phyloP scores from a whole-genome alignment of 108 stramenopile species.

The Discostella stelligeroides region DNA sequence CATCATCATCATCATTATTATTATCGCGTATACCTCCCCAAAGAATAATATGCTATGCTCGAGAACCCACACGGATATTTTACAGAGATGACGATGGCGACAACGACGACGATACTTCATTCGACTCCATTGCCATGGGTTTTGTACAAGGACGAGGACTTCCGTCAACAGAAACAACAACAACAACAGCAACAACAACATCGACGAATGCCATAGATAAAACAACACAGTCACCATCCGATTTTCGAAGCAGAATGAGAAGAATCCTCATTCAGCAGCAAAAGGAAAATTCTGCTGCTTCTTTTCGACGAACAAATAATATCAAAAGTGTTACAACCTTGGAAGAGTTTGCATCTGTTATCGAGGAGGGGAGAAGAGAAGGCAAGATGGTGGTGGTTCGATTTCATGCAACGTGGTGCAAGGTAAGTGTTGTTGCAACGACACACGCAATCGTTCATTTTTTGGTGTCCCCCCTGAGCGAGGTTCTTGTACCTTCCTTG shows the following conservation, averaged over 20 bases:
- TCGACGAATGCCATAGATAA: background rate
- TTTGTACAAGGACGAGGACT: no score
- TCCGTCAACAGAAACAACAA: no score
- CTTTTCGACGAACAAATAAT: slow-evolving; percentile 48
- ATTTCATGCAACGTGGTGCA: slow-evolving; percentile 76
- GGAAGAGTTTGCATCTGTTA: slow-evolving; percentile 63
- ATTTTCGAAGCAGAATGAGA: slow-evolving; percentile 42
- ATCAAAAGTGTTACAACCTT: slow-evolving; percentile 49
- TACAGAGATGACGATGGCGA: slow-evolving; percentile 23
- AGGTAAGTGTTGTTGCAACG: slow-evolving; percentile 39
- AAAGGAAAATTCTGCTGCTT: background rate
- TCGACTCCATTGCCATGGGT: background rate
- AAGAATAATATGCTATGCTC: background rate
- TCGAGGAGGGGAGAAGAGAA: slow-evolving; percentile 49
- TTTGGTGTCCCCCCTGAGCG: background rate
- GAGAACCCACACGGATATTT: slow-evolving; percentile 17
- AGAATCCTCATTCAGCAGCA: slow-evolving; percentile 20
- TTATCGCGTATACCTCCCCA: no score
- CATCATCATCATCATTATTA: no score
- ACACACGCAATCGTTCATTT: background rate
- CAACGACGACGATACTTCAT: no score
- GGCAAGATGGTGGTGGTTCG: slow-evolving; percentile 62
- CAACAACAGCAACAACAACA: background rate
- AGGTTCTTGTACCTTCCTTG: background rate
- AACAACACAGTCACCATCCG: slow-evolving; percentile 15